These are phyloP conservation scores for Xylaria sp. DNA, from an alignment of 2,329 filamentous ascomycete species.

Conservation along the genomic window DNA sequence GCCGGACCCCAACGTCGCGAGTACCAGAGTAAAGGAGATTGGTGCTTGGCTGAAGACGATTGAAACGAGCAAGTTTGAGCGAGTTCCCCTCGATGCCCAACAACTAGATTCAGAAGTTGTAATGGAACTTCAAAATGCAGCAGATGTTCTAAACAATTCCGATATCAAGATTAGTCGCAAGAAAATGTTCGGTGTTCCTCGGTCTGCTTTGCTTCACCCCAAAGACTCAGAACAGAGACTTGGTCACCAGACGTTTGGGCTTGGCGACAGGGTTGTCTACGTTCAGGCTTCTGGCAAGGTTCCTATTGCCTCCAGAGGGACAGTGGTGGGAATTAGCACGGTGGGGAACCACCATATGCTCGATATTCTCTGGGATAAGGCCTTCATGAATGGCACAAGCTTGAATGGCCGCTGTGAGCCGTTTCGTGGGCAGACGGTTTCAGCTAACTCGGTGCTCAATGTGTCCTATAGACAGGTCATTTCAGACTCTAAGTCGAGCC, in stretches of 20 bases:
- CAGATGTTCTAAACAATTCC: conserved; percentile 65
- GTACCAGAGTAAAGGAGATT: conserved; percentile 88
- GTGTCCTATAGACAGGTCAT: conserved; percentile 82
- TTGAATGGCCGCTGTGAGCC: conserved; percentile 87
- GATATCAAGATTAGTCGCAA: conserved; percentile 63
- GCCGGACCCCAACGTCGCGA: conserved; percentile 71
- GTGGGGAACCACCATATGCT: conserved; percentile 82
- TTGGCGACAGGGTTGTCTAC: conserved; percentile 93
- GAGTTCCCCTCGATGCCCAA: conserved; percentile 93
- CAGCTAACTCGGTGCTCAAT: conserved; percentile 87
- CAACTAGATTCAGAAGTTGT: conserved; percentile 94
- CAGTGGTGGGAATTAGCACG: conserved; percentile 91
- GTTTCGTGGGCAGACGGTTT: conserved; percentile 93
- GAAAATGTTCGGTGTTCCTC: conserved; percentile 80
- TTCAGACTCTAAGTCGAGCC: conserved; percentile 64
- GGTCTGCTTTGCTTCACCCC: conserved; percentile 89
- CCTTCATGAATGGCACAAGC: conserved; percentile 97
- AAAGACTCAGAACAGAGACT: conserved; percentile 93
- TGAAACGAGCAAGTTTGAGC: conserved; percentile 90
- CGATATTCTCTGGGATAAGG: conserved; percentile 90
- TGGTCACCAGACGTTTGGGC: conserved; percentile 78
- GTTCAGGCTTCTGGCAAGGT: conserved; percentile 93
- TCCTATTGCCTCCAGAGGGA: conserved; percentile 88
- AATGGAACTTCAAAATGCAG: conserved; percentile 75
- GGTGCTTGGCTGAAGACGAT: conserved; percentile 90